Conservation (phyloP, 345 rosid genomes). For the Combretum micranthum region DNA sequence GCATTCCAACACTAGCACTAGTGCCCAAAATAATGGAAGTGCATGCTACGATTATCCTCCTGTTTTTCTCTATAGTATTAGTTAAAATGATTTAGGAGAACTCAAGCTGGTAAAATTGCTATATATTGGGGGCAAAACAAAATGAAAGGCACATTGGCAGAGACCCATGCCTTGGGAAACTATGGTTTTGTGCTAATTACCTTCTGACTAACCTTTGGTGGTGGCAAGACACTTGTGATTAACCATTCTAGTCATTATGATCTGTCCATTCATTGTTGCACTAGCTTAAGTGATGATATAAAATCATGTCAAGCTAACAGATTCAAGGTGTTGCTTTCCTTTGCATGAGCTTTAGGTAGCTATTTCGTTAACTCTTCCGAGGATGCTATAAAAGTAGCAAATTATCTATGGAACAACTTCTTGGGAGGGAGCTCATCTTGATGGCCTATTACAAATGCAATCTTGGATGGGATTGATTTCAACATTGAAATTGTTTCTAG, state of each 20-base stretch:
- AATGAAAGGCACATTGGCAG: conserved; percentile 35
- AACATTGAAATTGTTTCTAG: conserved; percentile 37
- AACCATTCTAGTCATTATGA: conserved; percentile 52
- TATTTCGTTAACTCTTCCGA: conserved; percentile 27
- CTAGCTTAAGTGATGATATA: conserved; percentile 19
- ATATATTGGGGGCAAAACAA: conserved; percentile 49
- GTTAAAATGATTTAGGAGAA: conserved; percentile 4
- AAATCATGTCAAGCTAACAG: conserved; percentile 31
- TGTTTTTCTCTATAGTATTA: neutral
- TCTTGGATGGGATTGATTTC: conserved; percentile 47
- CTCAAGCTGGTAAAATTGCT: conserved; percentile 17
- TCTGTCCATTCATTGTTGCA: conserved; percentile 30
- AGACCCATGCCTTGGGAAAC: conserved; percentile 33
- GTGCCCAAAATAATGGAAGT: too few species aligned
- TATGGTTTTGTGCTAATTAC: conserved; percentile 39
- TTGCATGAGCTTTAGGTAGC: conserved; percentile 39
- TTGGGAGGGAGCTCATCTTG: conserved; percentile 2
- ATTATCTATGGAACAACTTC: conserved; percentile 8
- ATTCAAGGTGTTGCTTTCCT: conserved; percentile 44
- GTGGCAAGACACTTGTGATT: conserved; percentile 31
- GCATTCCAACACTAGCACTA: too few species aligned
- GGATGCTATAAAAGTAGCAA: conserved; percentile 25
- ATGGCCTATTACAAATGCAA: conserved; percentile 42
- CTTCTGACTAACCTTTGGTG: conserved; percentile 43
- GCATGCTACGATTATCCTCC: neutral